Percentiles rank a stretch among this genome's conserved stretches.
phyloP scores from a whole-genome alignment of 805 yeast genomes.

The Lachancea mirantina region DNA sequence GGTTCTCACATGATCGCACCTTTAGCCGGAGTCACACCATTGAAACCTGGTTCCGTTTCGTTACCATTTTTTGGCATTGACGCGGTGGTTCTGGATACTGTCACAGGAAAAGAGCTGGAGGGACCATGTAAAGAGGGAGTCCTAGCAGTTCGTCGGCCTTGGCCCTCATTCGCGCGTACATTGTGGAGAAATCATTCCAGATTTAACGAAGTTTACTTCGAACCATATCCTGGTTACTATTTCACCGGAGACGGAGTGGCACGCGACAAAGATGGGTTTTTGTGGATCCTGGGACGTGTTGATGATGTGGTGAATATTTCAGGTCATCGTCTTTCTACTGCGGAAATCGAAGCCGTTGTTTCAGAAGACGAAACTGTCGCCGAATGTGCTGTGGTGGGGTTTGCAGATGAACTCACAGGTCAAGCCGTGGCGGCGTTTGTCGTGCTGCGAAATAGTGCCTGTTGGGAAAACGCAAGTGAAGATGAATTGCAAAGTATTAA shows the following conservation, averaged over 20 bases:
- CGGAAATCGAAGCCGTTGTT: conserved; percentile 80
- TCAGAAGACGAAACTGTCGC: conserved; percentile 64
- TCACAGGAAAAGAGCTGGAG: conserved; percentile 57
- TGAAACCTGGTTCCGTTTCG: conserved; percentile 81
- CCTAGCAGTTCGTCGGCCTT: conserved; percentile 57
- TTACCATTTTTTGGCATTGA: conserved; percentile 80
- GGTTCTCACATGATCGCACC: conserved; percentile 78
- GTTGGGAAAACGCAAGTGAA: conserved; percentile 26
- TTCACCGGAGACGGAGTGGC: conserved; percentile 91
- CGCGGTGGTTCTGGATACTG: conserved; percentile 67
- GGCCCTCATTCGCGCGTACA: conserved; percentile 86
- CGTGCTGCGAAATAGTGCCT: conserved; percentile 50
- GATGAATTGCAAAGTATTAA: conserved; percentile 48
- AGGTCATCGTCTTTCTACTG: conserved; percentile 83
- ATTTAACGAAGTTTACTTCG: conserved; percentile 73
- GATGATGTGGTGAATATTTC: conserved; percentile 85
- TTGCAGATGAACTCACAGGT: conserved; percentile 76
- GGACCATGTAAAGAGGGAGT: conserved; percentile 79
- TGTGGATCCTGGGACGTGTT: conserved; percentile 81
- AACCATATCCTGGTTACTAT: conserved; percentile 74
- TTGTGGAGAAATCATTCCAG: conserved; percentile 72
- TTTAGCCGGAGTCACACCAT: conserved; percentile 68
- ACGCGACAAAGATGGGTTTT: conserved; percentile 74
- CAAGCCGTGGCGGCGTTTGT: conserved; percentile 82
- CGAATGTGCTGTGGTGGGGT: conserved; percentile 81